Conservation (phyloP, 352 stramenopile species). For the Saprolegnia diclina region DNA sequence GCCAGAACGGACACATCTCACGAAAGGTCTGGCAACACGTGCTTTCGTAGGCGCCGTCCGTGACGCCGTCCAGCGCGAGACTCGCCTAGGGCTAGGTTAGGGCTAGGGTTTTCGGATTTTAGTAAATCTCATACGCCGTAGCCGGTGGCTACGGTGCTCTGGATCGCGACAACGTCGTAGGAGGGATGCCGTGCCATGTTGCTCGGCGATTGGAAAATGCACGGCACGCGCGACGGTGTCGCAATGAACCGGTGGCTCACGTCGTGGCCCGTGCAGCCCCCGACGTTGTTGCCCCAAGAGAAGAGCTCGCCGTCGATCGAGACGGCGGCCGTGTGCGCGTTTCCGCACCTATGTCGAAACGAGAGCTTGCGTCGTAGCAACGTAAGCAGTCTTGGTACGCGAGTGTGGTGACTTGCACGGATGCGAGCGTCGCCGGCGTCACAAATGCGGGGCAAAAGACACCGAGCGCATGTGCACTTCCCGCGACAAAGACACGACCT, state of each 20-base stretch:
- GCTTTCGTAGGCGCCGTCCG: conserved; percentile 10
- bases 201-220: conserved; percentile 48
- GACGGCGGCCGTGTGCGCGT: conserved; percentile 59
- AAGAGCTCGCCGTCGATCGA: conserved; percentile 57
- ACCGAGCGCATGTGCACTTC: conserved; percentile 55
- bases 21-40: conserved; percentile 58
- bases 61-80: conserved; percentile 37
- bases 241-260: conserved; percentile 35
- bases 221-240: conserved; percentile 45
- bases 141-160: conserved; percentile 64
- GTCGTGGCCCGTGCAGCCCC: conserved; percentile 55
- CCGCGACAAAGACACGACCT: conserved; percentile 51
- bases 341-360: conserved; percentile 41
- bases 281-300: conserved; percentile 68
- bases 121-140: conserved; percentile 27
- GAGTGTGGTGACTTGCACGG: conserved; percentile 36
- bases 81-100: conserved; percentile 28
- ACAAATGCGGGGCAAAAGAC: conserved; percentile 60
- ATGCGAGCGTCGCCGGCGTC: conserved; percentile 28
- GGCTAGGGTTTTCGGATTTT: too few species aligned
- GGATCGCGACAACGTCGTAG: conserved; percentile 31
- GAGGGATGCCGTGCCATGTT: conserved; percentile 43
- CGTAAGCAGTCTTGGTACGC: background rate
- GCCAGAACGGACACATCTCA: conserved; percentile 74
- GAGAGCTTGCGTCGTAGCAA: background rate